These are phyloP conservation scores for Dryadomyces quercivorus DNA, from an alignment of 2,329 filamentous ascomycete species.

Conservation along the genomic window DNA sequence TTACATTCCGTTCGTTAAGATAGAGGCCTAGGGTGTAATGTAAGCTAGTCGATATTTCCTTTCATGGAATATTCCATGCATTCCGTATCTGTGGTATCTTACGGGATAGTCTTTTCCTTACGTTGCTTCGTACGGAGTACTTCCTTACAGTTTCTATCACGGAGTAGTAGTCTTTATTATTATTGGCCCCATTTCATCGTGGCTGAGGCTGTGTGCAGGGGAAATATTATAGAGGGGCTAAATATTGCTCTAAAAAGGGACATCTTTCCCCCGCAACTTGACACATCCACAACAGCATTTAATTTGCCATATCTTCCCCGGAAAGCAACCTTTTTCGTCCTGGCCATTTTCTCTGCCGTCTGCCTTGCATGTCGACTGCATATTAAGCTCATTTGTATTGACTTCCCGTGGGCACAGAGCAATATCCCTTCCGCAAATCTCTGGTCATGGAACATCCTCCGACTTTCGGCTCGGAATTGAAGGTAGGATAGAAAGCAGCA, in stretches of 20 bases:
- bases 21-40: no score
- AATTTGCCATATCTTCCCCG: neutral
- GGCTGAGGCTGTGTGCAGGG: neutral
- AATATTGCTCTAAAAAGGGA: neutral
- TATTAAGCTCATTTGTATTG: neutral
- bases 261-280: slow-evolving; percentile 1
- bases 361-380: slow-evolving; percentile 3
- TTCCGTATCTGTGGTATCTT: no score
- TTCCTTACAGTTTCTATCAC: no score
- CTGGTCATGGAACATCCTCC: slow-evolving; percentile 68
- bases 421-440: neutral
- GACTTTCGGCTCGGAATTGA: slow-evolving; percentile 87
- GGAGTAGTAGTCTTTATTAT: neutral
- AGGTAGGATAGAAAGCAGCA: slow-evolving; percentile 43
- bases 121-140: no score
- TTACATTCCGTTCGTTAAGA: neutral
- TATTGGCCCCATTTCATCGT: neutral
- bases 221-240: slow-evolving; percentile 1
- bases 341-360: neutral
- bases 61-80: no score
- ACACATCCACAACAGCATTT: neutral
- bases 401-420: neutral
- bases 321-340: neutral
- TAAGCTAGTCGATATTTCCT: no score
- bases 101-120: no score